These are phyloP conservation scores for Candida tunisiensis DNA, from an alignment of 1,139 yeast species.

Conservation along the genomic window DNA sequence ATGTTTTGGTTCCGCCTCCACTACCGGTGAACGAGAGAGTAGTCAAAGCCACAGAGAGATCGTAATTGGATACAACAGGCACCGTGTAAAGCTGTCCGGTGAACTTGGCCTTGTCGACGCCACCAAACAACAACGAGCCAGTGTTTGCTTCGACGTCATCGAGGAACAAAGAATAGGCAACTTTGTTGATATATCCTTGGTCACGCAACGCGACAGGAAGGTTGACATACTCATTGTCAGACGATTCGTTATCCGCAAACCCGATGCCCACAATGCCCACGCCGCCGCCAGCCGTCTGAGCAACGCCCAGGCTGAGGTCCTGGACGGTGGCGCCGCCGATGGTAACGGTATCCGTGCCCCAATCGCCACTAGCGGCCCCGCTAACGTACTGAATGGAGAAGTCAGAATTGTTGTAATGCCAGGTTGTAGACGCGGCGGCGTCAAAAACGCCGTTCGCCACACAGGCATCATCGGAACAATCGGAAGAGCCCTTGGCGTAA, in stretches of 20 bases:
- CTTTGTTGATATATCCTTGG: slow-evolving; percentile 28
- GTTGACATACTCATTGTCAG: slow-evolving; percentile 13
- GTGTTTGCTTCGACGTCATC: slow-evolving; percentile 22
- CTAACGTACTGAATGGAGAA: slow-evolving; percentile 46
- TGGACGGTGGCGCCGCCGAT: slow-evolving; percentile 28
- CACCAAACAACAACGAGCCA: slow-evolving; percentile 41
- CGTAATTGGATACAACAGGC: slow-evolving; percentile 8
- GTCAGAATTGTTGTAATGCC: slow-evolving; percentile 26
- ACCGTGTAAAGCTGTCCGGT: slow-evolving; percentile 24
- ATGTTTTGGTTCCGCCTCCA: too few species aligned
- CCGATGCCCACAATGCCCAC: slow-evolving; percentile 52
- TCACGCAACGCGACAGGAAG: slow-evolving; percentile 30
- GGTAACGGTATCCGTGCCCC: slow-evolving; percentile 37
- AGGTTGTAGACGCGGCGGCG: slow-evolving; percentile 27
- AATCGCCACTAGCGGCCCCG: slow-evolving; percentile 40
- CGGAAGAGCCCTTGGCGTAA: slow-evolving; percentile 3
- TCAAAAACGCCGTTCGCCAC: slow-evolving; percentile 26
- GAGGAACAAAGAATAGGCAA: slow-evolving; percentile 36
- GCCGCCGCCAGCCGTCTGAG: slow-evolving; percentile 32
- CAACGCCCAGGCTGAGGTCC: slow-evolving; percentile 36
- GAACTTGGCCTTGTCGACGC: slow-evolving; percentile 35
- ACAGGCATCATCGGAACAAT: slow-evolving; percentile 6
- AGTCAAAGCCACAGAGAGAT: too few species aligned
- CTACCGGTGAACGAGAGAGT: too few species aligned
- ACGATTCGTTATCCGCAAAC: slow-evolving; percentile 3